Evolutionary conservation across 2,329 filamentous ascomycete species (phyloP).

Genomic region (Didymella pomorum): DNA sequence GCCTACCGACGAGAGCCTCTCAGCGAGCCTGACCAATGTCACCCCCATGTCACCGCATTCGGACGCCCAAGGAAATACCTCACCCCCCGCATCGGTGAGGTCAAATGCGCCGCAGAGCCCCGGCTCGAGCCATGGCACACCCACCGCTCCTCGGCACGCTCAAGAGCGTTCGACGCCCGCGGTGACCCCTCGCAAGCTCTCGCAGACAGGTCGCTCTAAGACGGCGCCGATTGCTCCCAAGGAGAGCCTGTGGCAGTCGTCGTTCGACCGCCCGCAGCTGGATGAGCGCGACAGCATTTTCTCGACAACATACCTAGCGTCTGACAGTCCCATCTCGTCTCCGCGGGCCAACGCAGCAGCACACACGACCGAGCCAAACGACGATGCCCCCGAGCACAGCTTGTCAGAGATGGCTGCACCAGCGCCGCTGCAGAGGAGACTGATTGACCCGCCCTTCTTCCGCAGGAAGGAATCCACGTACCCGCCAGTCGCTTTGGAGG

Average conservation of each 20-base stretch:
- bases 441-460: slow-evolving; percentile 44
- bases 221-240: slow-evolving; percentile 48
- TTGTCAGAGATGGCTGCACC: slow-evolving; percentile 43
- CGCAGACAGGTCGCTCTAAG: slow-evolving; percentile 50
- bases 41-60: slow-evolving; percentile 53
- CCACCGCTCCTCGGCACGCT: slow-evolving; percentile 12
- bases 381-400: slow-evolving; percentile 41
- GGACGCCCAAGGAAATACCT: slow-evolving; percentile 50
- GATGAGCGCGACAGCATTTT: slow-evolving; percentile 71
- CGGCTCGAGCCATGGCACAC: slow-evolving; percentile 31
- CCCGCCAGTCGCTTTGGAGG: slow-evolving; percentile 35
- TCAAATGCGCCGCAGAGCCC: slow-evolving; percentile 39
- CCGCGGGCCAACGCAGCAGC: slow-evolving; percentile 45
- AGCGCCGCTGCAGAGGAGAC: slow-evolving; percentile 41
- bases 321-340: slow-evolving; percentile 56
- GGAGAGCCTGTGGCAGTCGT: slow-evolving; percentile 45
- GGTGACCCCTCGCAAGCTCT: slow-evolving; percentile 47
- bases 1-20: slow-evolving; percentile 31
- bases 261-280: slow-evolving; percentile 59
- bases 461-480: slow-evolving; percentile 42
- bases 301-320: slow-evolving; percentile 66
- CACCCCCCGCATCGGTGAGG: slow-evolving; percentile 53
- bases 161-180: slow-evolving; percentile 19
- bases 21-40: slow-evolving; percentile 53
- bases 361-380: slow-evolving; percentile 25